These are phyloP conservation scores for Telfairia occidentalis DNA, from an alignment of 331 rosid genomes.

Conservation along the genomic window DNA sequence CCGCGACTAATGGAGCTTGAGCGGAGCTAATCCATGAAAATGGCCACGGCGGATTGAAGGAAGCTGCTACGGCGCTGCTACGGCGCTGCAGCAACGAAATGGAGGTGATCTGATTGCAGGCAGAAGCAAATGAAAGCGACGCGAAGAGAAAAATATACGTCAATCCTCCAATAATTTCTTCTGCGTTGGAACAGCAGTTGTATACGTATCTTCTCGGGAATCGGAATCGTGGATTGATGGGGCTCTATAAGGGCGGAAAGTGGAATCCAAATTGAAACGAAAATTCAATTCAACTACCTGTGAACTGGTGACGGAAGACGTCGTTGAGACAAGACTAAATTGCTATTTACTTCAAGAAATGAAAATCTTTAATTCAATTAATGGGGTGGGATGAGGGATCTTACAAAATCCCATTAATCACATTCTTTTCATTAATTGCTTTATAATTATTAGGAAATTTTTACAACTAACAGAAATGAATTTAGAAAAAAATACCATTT, in stretches of 20 bases:
- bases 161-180: no score
- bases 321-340: no score
- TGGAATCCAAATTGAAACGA: background rate
- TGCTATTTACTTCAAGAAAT: no score
- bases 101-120: background rate
- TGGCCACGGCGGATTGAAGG: background rate
- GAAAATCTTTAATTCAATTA: no score
- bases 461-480: no score
- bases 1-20: background rate
- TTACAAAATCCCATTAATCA: no score
- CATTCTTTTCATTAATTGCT: no score
- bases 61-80: background rate
- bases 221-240: background rate
- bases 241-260: background rate
- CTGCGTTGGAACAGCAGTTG: background rate
- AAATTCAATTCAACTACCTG: background rate
- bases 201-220: conserved; percentile 7
- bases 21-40: background rate
- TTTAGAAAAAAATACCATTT: no score
- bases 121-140: background rate
- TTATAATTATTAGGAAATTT: no score
- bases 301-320: no score
- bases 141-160: background rate
- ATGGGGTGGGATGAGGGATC: no score
- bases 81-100: background rate